These are phyloP conservation scores for Boeremia exigua DNA, from an alignment of 2,329 filamentous ascomycete genomes.

Conservation along the genomic window DNA sequence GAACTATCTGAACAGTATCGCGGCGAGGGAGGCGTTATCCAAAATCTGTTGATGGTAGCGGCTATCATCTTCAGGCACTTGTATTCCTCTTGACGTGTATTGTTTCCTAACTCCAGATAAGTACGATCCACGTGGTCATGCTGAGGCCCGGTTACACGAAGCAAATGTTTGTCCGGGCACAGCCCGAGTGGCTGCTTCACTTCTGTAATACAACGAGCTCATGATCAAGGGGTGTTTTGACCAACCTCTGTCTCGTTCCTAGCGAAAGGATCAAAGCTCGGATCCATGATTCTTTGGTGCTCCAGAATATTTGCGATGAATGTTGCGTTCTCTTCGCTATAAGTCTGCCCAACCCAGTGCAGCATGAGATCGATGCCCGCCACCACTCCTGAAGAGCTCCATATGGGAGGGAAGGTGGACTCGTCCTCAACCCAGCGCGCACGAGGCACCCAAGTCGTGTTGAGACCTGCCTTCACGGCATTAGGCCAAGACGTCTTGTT, in stretches of 20 bases:
- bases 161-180: background rate
- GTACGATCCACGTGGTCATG: constrained; percentile 1
- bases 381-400: constrained; percentile 67
- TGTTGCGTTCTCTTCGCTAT: constrained; percentile 60
- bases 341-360: constrained; percentile 60
- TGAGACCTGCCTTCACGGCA: constrained; percentile 54
- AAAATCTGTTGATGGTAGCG: background rate
- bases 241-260: constrained; percentile 22
- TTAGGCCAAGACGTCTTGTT: constrained; percentile 53
- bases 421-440: constrained; percentile 70
- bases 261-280: constrained; percentile 62
- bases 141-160: background rate
- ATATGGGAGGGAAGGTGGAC: constrained; percentile 56
- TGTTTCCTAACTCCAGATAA: no score
- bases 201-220: background rate
- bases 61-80: background rate
- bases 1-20: no score
- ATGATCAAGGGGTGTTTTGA: background rate
- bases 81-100: background rate
- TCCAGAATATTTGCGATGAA: constrained; percentile 61
- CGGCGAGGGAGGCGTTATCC: background rate
- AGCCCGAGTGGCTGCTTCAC: background rate
- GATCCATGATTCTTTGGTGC: constrained; percentile 61
- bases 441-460: constrained; percentile 64
- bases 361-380: constrained; percentile 67